Evolutionary conservation across 164 flowering plant genomes (phyloP), one percentile per base, ranked within the genome.

Genomic region (Tetrastigma voinierianum): DNA sequence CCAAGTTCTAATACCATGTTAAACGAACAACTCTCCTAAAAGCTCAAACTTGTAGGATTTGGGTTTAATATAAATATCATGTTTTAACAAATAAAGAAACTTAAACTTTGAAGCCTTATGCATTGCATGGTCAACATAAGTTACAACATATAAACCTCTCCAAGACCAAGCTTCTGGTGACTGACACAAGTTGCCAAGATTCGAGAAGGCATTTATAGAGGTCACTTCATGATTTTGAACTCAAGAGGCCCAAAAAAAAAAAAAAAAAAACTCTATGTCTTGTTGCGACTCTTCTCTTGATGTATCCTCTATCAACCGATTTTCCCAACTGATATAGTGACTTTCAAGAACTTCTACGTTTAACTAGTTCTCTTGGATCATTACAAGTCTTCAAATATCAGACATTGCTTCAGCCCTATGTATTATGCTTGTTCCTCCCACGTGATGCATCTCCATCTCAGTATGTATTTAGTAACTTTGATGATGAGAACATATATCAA

Each of bases 371-470:
- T 58, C 87, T 77, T 23, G 88, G 88, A 75, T 79, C 57, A 17
- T 57, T 82, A 65, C 85, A 80, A 11, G 72, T 74, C 81, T 87
- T 87, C 17, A 88, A 74, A 83, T 66, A 66, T 84, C 78, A 66
- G 91, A 88, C 82, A 87, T 80, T 24, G 60, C 80, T 75, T 80
- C 74, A 16, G 92, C 92, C 72, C 74, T 91, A 67, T 64, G 76
- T 55, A 91, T 68, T 46, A 86, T 84, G 49, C 79, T 74, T 54
- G 49, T 67, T 83, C 71, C 84, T 80, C 49, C 78, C 78, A 55
- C 57, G 75, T 23, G 75, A 67, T 3, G 70, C 46, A 54, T 72
- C 77, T 51, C 48, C 52, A 45, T 65, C 77, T 49, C 61, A 60
- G 62, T 78, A 83, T 21, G 87, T 84, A 60, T 81, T 68, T 1